Evolutionary conservation across 2,329 filamentous ascomycete genomes (phyloP).

Genomic region (Talaromyces verruculosus): DNA sequence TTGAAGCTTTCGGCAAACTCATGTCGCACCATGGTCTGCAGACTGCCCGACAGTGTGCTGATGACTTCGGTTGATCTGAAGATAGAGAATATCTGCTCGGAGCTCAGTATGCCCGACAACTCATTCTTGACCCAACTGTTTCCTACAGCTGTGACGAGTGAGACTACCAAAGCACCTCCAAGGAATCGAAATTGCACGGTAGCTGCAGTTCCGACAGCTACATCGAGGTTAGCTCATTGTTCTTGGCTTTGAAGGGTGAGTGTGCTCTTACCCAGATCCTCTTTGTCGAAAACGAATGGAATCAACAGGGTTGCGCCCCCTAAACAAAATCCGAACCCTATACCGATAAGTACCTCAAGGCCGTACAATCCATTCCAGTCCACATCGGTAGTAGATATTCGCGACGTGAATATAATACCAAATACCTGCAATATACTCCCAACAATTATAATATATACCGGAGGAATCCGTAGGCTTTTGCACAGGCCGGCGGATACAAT

Average conservation of each 20-base stretch:
- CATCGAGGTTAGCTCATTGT: background rate
- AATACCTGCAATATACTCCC: constrained; percentile 21
- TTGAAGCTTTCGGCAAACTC: background rate
- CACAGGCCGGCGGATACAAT: background rate
- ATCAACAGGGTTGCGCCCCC: background rate
- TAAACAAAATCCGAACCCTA: constrained; percentile 7
- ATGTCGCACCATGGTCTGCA: background rate
- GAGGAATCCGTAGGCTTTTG: constrained; percentile 26
- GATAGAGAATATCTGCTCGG: constrained; percentile 1
- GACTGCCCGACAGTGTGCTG: background rate
- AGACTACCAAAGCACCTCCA: constrained; percentile 21
- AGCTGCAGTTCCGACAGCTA: constrained; percentile 23
- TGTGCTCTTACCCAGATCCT: background rate
- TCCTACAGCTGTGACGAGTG: constrained; percentile 19
- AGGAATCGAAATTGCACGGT: constrained; percentile 23
- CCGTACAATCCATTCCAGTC: constrained; percentile 3
- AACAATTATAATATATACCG: constrained; percentile 34
- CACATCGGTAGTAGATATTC: constrained; percentile 4
- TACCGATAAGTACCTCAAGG: background rate
- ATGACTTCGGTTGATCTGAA: background rate
- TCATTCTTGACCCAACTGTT: constrained; percentile 5
- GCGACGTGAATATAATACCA: background rate
- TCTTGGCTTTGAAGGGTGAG: background rate
- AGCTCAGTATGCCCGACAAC: background rate
- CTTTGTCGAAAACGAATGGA: background rate